phyloP scores from a whole-genome alignment of 768 basidiomycete genomes.

The Suillus brevipes region DNA sequence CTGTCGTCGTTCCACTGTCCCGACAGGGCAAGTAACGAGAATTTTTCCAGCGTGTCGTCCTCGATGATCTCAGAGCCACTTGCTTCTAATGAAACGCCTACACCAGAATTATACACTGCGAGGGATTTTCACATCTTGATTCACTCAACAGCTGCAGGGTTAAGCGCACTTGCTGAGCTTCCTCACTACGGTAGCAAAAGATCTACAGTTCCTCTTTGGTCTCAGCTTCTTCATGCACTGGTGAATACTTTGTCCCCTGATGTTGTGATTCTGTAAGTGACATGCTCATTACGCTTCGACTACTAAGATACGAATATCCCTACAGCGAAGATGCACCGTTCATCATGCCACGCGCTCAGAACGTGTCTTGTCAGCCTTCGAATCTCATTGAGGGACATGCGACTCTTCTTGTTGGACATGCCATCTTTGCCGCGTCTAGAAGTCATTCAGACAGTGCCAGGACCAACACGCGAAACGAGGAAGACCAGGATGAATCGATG shows the following conservation, averaged over 20 bases:
- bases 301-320: background rate
- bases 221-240: background rate
- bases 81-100: background rate
- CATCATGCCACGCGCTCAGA: background rate
- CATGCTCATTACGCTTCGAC: background rate
- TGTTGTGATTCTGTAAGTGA: background rate
- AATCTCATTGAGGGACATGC: background rate
- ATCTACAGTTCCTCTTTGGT: conserved; percentile 1
- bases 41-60: background rate
- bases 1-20: background rate
- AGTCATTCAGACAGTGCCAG: background rate
- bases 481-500: background rate
- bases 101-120: background rate
- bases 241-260: background rate
- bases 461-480: background rate
- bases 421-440: background rate
- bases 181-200: background rate
- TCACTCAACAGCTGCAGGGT: background rate
- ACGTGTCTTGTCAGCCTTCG: background rate
- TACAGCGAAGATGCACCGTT: background rate
- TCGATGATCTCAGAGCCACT: background rate
- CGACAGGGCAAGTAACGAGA: background rate
- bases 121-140: background rate
- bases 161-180: background rate
- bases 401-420: background rate